Evolutionary conservation across 2,329 filamentous ascomycete genomes (phyloP), one percentile per base, ranked within the genome.

Genomic region (Aspergillus tamarii): DNA sequence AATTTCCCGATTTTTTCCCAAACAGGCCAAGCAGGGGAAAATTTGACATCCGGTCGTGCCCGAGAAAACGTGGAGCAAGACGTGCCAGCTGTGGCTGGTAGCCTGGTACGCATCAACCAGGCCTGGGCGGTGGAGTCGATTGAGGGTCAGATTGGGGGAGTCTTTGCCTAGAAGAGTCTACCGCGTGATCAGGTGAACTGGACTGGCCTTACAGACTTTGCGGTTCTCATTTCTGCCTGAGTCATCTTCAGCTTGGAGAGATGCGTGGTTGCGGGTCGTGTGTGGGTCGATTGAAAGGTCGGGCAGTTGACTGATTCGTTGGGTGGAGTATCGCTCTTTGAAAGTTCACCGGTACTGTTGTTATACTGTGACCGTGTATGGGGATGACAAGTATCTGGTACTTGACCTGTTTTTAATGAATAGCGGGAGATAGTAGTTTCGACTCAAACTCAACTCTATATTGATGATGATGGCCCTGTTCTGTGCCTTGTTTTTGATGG

Each of bases 241-340:
- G 52, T 55, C 52, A 55, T 39, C 52, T 55, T 55, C n/a, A 23
- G 32, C n/a, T 36, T 39, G 11, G 32, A 39, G 32, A 55, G 52
- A 28, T 16, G 52, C n/a, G 52, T 41, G 30, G 45, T 54, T 41
- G 43, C 60, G 55, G 53, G 59, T 36, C 43, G 23, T 5, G 5
- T n/a, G 59, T 61, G 63, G 60, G 39, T 46, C 63, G 28, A 46
- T 21, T 46, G 19, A 54, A 41, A 64, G 57, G 59, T 65, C 60
- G 61, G 64, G 64, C 64, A 65, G 64, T 43, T 56, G 50, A 34
- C 28, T 64, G 62, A 64, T 64, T 64, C 59, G 62, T 62, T 39
- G 12, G 12, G 53, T 50, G 28, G 10, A 60, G 58, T 48, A 19
- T 21, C 21, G 21, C 50, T 12, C 21, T 54, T 14, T 48, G 12